Conservation (phyloP, 2,329 filamentous ascomycete species). For the Diaporthe capsici region DNA sequence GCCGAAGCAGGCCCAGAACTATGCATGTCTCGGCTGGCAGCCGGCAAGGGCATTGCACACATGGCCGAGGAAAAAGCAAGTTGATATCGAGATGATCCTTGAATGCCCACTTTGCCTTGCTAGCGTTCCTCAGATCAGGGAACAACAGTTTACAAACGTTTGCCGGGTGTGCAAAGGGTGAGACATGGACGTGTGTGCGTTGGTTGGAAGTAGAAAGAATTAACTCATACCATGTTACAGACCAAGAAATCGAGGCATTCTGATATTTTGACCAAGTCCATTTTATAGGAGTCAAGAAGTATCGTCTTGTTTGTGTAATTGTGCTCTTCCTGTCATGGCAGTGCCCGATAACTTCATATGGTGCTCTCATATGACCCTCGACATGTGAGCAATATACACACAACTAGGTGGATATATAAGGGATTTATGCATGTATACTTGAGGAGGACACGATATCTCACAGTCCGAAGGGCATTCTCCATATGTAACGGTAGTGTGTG, state of each 20-base stretch:
- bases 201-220: background rate
- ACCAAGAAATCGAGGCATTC: background rate
- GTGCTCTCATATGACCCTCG: background rate
- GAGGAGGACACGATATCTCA: background rate
- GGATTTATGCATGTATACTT: background rate
- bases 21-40: slow-evolving; percentile 37
- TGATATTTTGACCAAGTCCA: too few relatives aligned
- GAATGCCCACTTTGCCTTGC: background rate
- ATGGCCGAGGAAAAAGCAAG: slow-evolving; percentile 20
- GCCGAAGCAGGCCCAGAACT: background rate
- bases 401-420: background rate
- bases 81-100: background rate
- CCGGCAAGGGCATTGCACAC: slow-evolving; percentile 10
- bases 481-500: background rate
- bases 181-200: background rate
- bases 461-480: background rate
- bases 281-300: background rate
- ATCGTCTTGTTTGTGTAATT: background rate
- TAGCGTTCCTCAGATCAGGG: too few relatives aligned
- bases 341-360: background rate
- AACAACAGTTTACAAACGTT: background rate
- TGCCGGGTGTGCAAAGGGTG: background rate
- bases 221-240: background rate
- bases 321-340: background rate
- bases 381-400: background rate